Evolutionary conservation across 148 eudicot species (phyloP).

Genomic region (Vaccinium macrocarpon): DNA sequence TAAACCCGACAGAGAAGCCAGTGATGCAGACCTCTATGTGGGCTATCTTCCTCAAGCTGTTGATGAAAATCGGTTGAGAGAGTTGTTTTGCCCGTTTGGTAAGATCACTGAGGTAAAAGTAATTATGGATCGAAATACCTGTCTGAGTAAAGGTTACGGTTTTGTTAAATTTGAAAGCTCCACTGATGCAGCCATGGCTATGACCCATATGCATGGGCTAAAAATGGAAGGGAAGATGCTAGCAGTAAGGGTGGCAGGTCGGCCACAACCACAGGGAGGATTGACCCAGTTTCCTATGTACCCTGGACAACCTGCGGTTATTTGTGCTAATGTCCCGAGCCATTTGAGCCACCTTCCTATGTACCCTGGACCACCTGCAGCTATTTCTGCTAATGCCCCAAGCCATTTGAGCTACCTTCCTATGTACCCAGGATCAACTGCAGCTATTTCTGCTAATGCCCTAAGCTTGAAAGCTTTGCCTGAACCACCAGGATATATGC

Average conservation of each 20-base stretch:
- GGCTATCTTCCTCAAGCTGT: constrained; percentile 31
- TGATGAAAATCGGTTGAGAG: constrained; percentile 25
- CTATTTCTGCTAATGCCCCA: no score
- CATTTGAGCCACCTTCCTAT: no score
- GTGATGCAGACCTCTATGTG: constrained; percentile 30
- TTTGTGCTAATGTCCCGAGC: not conserved
- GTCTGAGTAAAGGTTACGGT: constrained; percentile 40
- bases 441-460: not conserved
- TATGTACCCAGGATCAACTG: constrained; percentile 6
- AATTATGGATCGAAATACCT: constrained; percentile 23
- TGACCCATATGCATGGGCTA: constrained; percentile 32
- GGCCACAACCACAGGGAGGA: constrained; percentile 14
- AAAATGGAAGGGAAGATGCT: constrained; percentile 32
- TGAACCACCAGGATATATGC: constrained; percentile 9
- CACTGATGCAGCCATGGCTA: constrained; percentile 28
- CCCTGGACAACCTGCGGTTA: constrained; percentile 9
- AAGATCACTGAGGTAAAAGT: constrained; percentile 22
- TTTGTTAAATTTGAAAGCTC: constrained; percentile 33
- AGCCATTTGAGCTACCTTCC: constrained; percentile 1
- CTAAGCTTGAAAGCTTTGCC: constrained; percentile 9
- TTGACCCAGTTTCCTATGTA: constrained; percentile 2
- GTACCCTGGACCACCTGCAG: no score
- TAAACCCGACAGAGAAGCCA: constrained; percentile 22
- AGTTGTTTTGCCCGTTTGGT: constrained; percentile 39
- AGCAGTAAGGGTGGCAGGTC: constrained; percentile 39